Evolutionary conservation across 306 rosid genomes (phyloP).

Genomic region (Senna siamea): DNA sequence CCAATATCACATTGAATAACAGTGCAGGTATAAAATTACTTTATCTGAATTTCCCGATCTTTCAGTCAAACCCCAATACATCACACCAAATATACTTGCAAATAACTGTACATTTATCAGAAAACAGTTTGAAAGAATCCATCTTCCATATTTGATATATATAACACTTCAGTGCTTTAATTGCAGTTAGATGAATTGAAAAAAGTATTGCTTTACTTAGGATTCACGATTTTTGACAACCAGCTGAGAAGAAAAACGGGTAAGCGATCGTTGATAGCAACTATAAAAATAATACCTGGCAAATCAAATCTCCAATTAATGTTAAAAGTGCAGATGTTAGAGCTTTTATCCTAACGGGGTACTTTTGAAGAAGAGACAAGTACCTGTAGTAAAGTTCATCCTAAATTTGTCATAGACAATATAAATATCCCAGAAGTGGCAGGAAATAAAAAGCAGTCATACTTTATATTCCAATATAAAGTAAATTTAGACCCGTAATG

Average conservation of each 20-base stretch:
- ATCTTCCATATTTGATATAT: not conserved
- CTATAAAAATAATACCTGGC: constrained; percentile 67
- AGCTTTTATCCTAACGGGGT: constrained; percentile 80
- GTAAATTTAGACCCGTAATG: no score
- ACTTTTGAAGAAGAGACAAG: constrained; percentile 74
- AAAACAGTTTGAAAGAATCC: not conserved
- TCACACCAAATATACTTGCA: not conserved
- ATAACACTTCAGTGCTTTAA: not conserved
- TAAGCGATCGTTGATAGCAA: not conserved
- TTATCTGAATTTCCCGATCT: not conserved
- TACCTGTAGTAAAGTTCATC: constrained; percentile 60
- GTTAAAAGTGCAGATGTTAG: constrained; percentile 81
- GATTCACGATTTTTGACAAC: not conserved
- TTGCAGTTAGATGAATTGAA: not conserved
- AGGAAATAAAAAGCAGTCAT: not conserved
- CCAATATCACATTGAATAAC: not conserved
- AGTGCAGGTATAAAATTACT: not conserved
- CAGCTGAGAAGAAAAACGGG: not conserved
- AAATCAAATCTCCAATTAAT: constrained; percentile 73
- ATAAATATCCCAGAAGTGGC: not conserved
- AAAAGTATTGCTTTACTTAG: not conserved
- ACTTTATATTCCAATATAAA: not conserved
- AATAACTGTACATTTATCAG: not conserved
- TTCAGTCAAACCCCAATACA: not conserved
- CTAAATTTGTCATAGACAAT: constrained; percentile 22